Evolutionary conservation across 257 asterid genomes (phyloP).

Genomic region (Penstemon eatonii): DNA sequence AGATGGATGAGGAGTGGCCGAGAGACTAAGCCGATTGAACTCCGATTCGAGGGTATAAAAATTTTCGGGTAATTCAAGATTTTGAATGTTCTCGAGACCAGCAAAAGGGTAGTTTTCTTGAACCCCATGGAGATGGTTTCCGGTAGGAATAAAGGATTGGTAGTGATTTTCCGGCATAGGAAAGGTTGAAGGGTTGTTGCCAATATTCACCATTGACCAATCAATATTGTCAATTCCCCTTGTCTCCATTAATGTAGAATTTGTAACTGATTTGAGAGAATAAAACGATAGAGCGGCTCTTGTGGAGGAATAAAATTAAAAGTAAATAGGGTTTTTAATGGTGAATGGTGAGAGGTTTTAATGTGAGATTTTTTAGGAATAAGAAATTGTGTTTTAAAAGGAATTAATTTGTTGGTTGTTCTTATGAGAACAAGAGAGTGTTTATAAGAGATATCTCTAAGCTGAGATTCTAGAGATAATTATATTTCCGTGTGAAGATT

Average conservation of each 20-base stretch:
- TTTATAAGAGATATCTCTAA: not conserved
- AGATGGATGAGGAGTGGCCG: not conserved
- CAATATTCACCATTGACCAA: not conserved
- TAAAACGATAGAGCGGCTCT: not conserved
- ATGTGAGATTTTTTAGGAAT: too few relatives aligned
- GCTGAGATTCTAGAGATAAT: not conserved
- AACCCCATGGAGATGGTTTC: not conserved
- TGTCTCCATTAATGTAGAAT: not conserved
- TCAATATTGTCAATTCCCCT: constrained; percentile 13
- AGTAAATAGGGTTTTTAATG: not conserved
- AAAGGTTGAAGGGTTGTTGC: not conserved
- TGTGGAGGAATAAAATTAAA: not conserved
- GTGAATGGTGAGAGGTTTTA: too few relatives aligned
- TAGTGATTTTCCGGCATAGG: constrained; percentile 3
- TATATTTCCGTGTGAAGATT: not conserved
- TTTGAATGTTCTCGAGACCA: too few relatives aligned
- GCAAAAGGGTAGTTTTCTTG: too few relatives aligned
- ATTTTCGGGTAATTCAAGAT: not conserved
- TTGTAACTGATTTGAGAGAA: constrained; percentile 17
- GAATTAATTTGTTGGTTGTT: not conserved
- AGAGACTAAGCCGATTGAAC: constrained; percentile 28
- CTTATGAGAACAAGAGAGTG: not conserved
- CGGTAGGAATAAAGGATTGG: not conserved
- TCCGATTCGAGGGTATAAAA: constrained; percentile 20
- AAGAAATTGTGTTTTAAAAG: too few relatives aligned